Evolutionary conservation across 2,329 filamentous ascomycete species (phyloP).

Genomic region (Coniella vitis): DNA sequence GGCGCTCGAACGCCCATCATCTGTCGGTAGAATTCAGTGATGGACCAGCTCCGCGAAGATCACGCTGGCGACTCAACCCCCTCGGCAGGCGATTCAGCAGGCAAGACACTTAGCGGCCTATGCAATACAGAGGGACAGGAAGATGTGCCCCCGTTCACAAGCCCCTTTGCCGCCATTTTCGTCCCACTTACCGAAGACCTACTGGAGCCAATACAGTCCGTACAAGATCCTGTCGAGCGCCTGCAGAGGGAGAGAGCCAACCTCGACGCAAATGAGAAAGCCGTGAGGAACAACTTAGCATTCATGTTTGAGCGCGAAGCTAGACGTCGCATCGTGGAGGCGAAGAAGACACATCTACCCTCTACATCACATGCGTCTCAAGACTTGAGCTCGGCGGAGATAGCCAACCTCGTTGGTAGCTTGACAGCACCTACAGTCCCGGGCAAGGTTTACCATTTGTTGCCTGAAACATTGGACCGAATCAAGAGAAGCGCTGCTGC

Average conservation of each 20-base stretch:
- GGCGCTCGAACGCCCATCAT: too few relatives aligned
- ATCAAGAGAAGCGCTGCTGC: background rate
- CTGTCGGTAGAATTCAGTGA: background rate
- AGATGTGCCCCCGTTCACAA: constrained; percentile 23
- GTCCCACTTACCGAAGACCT: constrained; percentile 27
- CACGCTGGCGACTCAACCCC: background rate
- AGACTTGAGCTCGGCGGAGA: constrained; percentile 19
- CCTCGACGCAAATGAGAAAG: constrained; percentile 25
- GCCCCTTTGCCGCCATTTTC: constrained; percentile 26
- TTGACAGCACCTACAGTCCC: constrained; percentile 21
- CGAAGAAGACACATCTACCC: constrained; percentile 11
- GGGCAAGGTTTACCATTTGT: constrained; percentile 20
- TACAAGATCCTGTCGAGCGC: constrained; percentile 23
- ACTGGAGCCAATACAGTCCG: constrained; percentile 21
- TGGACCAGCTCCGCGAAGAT: constrained; percentile 1
- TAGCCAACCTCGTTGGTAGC: constrained; percentile 22
- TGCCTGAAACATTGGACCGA: constrained; percentile 6
- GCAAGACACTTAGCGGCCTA: background rate
- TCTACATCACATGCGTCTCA: constrained; percentile 5
- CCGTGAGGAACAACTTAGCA: constrained; percentile 26
- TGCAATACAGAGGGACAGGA: constrained; percentile 3
- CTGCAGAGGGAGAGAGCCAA: constrained; percentile 24
- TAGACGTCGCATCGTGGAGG: constrained; percentile 22
- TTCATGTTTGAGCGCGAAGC: constrained; percentile 29
- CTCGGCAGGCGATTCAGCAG: background rate